Conservation (phyloP, 495 filamentous ascomycete genomes). For the Cercophora scortea region DNA sequence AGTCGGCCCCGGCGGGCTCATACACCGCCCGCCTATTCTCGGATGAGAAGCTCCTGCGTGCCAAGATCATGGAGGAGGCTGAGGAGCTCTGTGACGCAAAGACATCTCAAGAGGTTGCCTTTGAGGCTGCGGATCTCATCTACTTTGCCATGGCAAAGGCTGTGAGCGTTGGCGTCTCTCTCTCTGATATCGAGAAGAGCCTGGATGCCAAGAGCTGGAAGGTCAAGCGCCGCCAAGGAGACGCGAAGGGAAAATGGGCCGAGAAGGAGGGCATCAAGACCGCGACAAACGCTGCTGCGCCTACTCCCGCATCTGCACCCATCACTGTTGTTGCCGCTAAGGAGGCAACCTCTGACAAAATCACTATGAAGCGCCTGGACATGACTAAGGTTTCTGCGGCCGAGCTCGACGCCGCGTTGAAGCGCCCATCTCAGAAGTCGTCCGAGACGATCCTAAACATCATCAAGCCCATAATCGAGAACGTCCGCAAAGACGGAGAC, state of each 20-base stretch:
- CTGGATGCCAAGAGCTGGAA: slow-evolving; percentile 92
- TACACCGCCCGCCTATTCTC: slow-evolving; percentile 91
- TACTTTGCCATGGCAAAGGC: slow-evolving; percentile 94
- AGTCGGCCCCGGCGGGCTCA: slow-evolving; percentile 74
- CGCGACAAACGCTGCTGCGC: slow-evolving; percentile 21
- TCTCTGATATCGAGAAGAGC: slow-evolving; percentile 83
- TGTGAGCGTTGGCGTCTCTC: slow-evolving; percentile 67
- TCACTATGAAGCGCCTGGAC: slow-evolving; percentile 75
- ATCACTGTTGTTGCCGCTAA: slow-evolving; percentile 26
- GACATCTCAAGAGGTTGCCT: slow-evolving; percentile 75
- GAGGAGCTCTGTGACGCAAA: slow-evolving; percentile 84
- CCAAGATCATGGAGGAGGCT: slow-evolving; percentile 98
- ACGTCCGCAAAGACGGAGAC: slow-evolving; percentile 73
- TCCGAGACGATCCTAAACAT: slow-evolving; percentile 84
- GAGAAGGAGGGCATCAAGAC: slow-evolving; percentile 66
- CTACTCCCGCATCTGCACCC: slow-evolving; percentile 10
- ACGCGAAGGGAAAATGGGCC: slow-evolving; percentile 87
- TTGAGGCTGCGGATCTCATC: slow-evolving; percentile 89
- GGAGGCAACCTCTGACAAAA: slow-evolving; percentile 51
- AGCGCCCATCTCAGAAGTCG: slow-evolving; percentile 86
- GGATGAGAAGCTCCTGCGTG: slow-evolving; percentile 77
- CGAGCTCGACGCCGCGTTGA: slow-evolving; percentile 62
- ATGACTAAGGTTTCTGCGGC: slow-evolving; percentile 50
- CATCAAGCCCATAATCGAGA: slow-evolving; percentile 82
- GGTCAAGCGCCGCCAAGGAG: slow-evolving; percentile 81